Conservation (phyloP, 148 eudicot genomes). For the Talinum fruticosum region DNA sequence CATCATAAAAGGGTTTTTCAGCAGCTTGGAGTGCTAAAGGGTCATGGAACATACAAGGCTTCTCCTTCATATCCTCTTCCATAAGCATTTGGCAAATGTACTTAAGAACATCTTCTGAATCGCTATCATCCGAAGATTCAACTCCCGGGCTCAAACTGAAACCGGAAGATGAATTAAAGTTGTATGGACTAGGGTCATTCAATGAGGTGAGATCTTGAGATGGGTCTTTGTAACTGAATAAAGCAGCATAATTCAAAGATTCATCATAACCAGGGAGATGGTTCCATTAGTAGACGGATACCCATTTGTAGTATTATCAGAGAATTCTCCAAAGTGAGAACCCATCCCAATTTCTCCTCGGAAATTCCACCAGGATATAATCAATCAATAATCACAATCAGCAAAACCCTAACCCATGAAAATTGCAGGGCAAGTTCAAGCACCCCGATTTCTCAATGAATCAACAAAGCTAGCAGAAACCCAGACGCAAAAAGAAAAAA, state of each 20-base stretch:
- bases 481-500: conserved; percentile 4
- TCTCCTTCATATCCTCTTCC: conserved; percentile 49
- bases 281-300: conserved; percentile 19
- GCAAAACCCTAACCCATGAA: conserved; percentile 9
- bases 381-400: conserved; percentile 9
- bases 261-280: conserved; percentile 41
- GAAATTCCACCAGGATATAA: neutral
- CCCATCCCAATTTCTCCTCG: conserved; percentile 30
- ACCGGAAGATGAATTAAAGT: neutral
- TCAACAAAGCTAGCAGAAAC: conserved; percentile 7
- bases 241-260: conserved; percentile 29
- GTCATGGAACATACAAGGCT: conserved; percentile 44
- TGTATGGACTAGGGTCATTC: conserved; percentile 23
- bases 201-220: conserved; percentile 42
- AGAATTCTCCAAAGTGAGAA: conserved; percentile 29
- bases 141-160: conserved; percentile 17
- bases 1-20: conserved; percentile 53
- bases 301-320: conserved; percentile 20
- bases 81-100: conserved; percentile 47
- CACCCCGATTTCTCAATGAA: conserved; percentile 9
- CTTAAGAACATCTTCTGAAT: conserved; percentile 44
- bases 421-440: conserved; percentile 12
- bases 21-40: conserved; percentile 47
- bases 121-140: conserved; percentile 36
- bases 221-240: conserved; percentile 44